Percentiles rank a stretch among this genome's conserved stretches.
Conservation (phyloP, 495 filamentous ascomycete species). For the Poronia punctata region DNA sequence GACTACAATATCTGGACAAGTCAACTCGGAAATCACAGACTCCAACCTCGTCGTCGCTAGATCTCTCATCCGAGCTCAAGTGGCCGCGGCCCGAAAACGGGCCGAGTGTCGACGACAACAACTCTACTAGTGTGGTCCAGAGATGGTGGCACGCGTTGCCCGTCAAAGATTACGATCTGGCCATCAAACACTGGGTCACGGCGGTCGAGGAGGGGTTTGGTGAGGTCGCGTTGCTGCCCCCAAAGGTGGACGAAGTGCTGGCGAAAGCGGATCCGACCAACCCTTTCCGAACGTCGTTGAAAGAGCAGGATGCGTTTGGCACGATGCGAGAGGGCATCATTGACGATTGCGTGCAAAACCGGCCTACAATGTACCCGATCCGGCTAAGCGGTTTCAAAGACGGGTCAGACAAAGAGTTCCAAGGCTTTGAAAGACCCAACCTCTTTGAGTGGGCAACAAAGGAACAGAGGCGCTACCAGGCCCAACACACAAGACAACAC, state of each 20-base stretch:
- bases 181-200: conserved; percentile 11
- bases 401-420: conserved; percentile 6
- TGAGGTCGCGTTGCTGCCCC: conserved; percentile 12
- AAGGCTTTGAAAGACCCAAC: conserved; percentile 15
- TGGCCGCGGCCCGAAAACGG: conserved; percentile 5
- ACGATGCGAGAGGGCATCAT: conserved; percentile 25
- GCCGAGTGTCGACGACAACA: neutral
- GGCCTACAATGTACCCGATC: conserved; percentile 20
- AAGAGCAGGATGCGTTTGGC: neutral
- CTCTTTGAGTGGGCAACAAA: conserved; percentile 26
- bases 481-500: conserved; percentile 12
- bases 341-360: conserved; percentile 22
- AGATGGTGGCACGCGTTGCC: conserved; percentile 19
- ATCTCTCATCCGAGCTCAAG: conserved; percentile 8
- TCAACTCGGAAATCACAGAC: neutral
- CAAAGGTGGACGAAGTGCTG: conserved; percentile 12
- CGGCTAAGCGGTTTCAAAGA: conserved; percentile 15
- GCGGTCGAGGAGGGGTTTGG: conserved; percentile 15
- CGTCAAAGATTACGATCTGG: neutral
- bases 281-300: neutral
- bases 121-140: neutral
- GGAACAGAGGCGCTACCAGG: conserved; percentile 22
- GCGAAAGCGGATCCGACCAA: conserved; percentile 11
- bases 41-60: too few relatives aligned
- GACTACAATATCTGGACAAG: conserved; percentile 11